A percentile compares a stretch with the other conserved stretches of the same genome.
phyloP scores from a whole-genome alignment of 768 basidiomycete species.

The Ephemerocybe angulata region DNA sequence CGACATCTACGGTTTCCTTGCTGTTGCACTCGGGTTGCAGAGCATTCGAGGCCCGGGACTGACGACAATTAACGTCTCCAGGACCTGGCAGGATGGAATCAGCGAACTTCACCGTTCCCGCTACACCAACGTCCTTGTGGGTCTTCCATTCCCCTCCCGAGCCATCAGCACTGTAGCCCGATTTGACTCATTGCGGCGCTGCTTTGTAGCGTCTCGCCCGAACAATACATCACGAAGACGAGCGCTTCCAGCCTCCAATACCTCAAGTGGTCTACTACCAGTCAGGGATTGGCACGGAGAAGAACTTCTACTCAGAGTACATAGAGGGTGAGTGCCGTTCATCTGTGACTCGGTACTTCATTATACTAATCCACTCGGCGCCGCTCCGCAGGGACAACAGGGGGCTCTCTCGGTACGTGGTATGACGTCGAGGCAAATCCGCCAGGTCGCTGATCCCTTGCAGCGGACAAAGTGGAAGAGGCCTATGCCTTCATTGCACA shows the following conservation, averaged over 20 bases:
- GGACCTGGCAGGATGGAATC: constrained; percentile 73
- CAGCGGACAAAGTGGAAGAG: constrained; percentile 73
- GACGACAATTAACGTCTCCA: constrained; percentile 23
- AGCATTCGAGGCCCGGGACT: no score
- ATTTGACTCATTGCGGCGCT: neutral
- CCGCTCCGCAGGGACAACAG: constrained; percentile 50
- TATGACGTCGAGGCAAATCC: neutral
- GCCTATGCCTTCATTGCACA: constrained; percentile 80
- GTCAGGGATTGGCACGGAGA: constrained; percentile 55
- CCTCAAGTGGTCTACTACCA: constrained; percentile 66
- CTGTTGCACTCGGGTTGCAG: no score
- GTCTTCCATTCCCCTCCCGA: constrained; percentile 12
- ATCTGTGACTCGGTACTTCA: neutral
- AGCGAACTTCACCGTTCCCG: constrained; percentile 36
- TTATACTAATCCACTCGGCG: no score
- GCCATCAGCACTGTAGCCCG: neutral
- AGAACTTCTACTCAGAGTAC: constrained; percentile 54
- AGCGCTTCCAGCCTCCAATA: constrained; percentile 34
- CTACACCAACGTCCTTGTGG: constrained; percentile 56
- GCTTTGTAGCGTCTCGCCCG: constrained; percentile 51
- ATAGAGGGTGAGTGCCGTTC: constrained; percentile 46
- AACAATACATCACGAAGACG: constrained; percentile 48
- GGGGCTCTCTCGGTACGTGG: constrained; percentile 57
- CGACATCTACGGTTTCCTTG: no score
- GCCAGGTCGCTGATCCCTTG: neutral